These are phyloP conservation scores for Cerioporus squamosus DNA, from an alignment of 1,284 basidiomycete species.

Conservation along the genomic window DNA sequence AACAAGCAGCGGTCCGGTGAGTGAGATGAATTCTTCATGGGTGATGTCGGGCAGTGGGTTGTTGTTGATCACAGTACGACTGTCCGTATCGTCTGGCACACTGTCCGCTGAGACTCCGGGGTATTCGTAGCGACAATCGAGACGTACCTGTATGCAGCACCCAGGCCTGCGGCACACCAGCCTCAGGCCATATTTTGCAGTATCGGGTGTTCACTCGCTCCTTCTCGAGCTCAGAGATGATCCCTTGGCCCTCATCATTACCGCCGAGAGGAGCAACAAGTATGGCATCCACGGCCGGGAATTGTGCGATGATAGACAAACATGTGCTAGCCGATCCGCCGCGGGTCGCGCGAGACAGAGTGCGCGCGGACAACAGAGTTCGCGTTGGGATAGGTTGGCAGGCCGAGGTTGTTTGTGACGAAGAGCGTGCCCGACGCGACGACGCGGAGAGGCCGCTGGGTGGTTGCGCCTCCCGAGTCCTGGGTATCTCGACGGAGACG, in stretches of 20 bases:
- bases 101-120: not conserved
- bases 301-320: conserved; percentile 73
- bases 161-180: conserved; percentile 81
- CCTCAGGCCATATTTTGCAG: conserved; percentile 72
- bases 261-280: conserved; percentile 77
- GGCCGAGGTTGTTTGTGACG: too few relatives aligned
- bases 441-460: not conserved
- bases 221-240: conserved; percentile 66
- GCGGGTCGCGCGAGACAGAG: conserved; percentile 62
- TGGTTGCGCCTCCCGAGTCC: conserved; percentile 20
- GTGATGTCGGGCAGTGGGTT: conserved; percentile 84
- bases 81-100: conserved; percentile 55
- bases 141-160: conserved; percentile 66
- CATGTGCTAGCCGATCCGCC: conserved; percentile 75
- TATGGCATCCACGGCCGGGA: conserved; percentile 64
- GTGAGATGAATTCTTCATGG: conserved; percentile 80
- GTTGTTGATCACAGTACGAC: conserved; percentile 77
- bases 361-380: conserved; percentile 66
- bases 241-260: conserved; percentile 65
- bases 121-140: not conserved
- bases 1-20: conserved; percentile 75
- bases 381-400: conserved; percentile 65
- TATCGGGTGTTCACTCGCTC: conserved; percentile 72
- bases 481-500: conserved; percentile 37
- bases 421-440: too few relatives aligned